Percentiles rank a stretch among this genome's conserved stretches.
Conservation (phyloP, 257 asterid genomes). For the Solanum pimpinellifolium region DNA sequence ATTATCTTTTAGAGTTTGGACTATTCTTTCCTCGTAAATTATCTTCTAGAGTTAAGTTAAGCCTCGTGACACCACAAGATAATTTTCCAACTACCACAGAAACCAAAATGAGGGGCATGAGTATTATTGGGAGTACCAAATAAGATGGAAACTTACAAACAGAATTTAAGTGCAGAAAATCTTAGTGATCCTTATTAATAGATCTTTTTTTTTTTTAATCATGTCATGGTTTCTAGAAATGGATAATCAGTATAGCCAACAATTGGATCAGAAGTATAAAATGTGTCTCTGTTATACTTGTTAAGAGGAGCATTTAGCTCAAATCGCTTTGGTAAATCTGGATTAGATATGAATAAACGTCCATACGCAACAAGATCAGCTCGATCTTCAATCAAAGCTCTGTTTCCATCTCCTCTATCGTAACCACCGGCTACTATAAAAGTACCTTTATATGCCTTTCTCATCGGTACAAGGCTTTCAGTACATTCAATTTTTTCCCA, state of each 20-base stretch:
- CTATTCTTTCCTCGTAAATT: too few species aligned
- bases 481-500: neutral
- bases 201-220: neutral
- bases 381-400: neutral
- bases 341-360: neutral
- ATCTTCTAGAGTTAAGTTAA: too few species aligned
- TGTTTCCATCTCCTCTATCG: neutral
- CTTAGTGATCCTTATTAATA: neutral
- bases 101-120: neutral
- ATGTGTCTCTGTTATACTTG: neutral
- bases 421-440: neutral
- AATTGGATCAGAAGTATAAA: neutral
- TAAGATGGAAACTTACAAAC: neutral
- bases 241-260: neutral
- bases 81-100: neutral
- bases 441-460: neutral
- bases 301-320: neutral
- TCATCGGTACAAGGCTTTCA: neutral
- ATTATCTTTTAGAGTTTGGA: too few species aligned
- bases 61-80: rapidly evolving
- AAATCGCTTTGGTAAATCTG: neutral
- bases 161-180: neutral
- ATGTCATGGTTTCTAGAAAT: neutral
- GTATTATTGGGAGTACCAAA: neutral
- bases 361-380: neutral